These are phyloP conservation scores for Staphylotrichum tortipilum DNA, from an alignment of 495 filamentous ascomycete species.

Conservation along the genomic window DNA sequence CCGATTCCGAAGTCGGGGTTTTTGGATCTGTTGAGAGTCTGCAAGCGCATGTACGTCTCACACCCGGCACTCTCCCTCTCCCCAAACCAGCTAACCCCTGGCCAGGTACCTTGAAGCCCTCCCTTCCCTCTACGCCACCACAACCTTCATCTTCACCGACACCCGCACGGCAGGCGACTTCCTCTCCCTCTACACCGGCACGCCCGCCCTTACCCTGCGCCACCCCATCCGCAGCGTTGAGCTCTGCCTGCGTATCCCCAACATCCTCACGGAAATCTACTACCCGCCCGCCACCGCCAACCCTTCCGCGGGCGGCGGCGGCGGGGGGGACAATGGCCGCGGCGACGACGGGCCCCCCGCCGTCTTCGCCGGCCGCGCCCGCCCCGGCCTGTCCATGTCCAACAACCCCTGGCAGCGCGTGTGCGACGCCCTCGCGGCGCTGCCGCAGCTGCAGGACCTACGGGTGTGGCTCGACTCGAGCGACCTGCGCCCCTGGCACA, in stretches of 20 bases:
- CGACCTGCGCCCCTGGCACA: conserved; percentile 23
- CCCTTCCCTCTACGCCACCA: conserved; percentile 13
- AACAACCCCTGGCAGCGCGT: conserved; percentile 22
- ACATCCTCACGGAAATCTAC: conserved; percentile 22
- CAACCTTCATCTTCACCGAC: conserved; percentile 26
- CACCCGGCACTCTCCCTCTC: not conserved
- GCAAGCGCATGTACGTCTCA: conserved; percentile 22
- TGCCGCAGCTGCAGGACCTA: conserved; percentile 10
- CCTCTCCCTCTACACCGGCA: conserved; percentile 9
- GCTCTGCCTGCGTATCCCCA: conserved; percentile 14
- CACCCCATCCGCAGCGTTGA: conserved; percentile 15
- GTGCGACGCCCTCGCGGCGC: conserved; percentile 10
- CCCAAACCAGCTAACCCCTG: not conserved
- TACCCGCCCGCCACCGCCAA: conserved; percentile 1
- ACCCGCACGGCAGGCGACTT: conserved; percentile 10
- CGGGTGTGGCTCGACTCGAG: conserved; percentile 22
- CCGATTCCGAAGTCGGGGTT: not conserved
- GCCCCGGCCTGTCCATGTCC: not conserved
- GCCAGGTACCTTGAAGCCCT: conserved; percentile 22
- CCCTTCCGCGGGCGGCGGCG: too few relatives aligned
- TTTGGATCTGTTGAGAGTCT: conserved; percentile 1
- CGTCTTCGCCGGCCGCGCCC: not conserved
- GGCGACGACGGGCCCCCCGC: conserved; percentile 3
- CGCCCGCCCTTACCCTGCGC: not conserved
- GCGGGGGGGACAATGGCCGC: too few relatives aligned